Evolutionary conservation across 2,329 filamentous ascomycete genomes (phyloP).

Genomic region (Aspergillus bombycis): DNA sequence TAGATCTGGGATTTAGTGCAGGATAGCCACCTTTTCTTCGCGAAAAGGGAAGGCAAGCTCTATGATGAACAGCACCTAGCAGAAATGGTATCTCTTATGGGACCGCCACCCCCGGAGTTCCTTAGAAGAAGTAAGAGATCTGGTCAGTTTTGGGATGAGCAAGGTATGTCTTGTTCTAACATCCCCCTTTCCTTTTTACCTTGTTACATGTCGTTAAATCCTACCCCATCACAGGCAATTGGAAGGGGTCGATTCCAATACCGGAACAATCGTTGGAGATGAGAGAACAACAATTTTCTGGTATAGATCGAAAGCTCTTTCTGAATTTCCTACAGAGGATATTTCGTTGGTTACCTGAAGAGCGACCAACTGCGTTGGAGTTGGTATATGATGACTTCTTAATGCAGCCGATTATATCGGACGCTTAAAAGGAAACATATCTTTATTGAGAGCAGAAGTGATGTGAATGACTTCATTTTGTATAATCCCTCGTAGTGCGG

Average conservation of each 20-base stretch:
- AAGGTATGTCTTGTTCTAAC: constrained; percentile 14
- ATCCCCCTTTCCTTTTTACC: neutral
- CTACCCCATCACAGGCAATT: constrained; percentile 25
- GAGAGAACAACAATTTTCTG: constrained; percentile 26
- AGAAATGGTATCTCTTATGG: constrained; percentile 27
- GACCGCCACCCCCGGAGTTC: constrained; percentile 22
- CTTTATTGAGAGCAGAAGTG: too few relatives aligned
- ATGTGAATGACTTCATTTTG: too few relatives aligned
- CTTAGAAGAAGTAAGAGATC: constrained; percentile 17
- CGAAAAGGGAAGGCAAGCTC: constrained; percentile 15
- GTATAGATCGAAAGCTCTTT: constrained; percentile 31
- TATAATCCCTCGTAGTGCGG: too few relatives aligned
- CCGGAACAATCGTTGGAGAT: constrained; percentile 30
- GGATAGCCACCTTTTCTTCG: constrained; percentile 20
- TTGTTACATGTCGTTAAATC: neutral
- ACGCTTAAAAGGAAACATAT: too few relatives aligned
- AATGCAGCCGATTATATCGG: constrained; percentile 31
- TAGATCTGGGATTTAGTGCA: constrained; percentile 23
- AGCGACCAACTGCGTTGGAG: constrained; percentile 31
- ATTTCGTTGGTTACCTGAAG: constrained; percentile 37
- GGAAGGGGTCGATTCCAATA: constrained; percentile 29
- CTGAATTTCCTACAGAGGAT: constrained; percentile 35
- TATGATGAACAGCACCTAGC: constrained; percentile 26
- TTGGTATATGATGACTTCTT: constrained; percentile 28
- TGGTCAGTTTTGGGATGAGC: constrained; percentile 18